These are phyloP conservation scores for Ilex paraguariensis DNA, from an alignment of 305 asterid species.

Conservation along the genomic window DNA sequence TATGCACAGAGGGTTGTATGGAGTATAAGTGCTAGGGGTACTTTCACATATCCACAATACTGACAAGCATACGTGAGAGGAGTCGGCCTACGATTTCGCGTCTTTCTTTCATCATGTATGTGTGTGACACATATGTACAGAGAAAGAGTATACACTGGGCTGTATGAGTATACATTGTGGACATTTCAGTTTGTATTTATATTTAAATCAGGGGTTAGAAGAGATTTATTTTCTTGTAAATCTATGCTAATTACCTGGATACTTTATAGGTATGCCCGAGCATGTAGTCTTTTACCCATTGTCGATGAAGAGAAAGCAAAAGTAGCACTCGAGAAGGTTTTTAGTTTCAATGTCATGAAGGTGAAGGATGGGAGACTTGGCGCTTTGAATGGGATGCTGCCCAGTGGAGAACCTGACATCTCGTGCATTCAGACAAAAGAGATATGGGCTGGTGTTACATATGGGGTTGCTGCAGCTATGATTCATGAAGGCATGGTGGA, in stretches of 20 bases:
- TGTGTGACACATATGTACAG: no score
- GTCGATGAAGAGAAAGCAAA: conserved; percentile 79
- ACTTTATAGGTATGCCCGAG: conserved; percentile 80
- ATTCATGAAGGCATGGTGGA: conserved; percentile 77
- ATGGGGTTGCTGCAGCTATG: conserved; percentile 91
- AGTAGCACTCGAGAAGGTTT: conserved; percentile 63
- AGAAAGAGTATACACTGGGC: no score
- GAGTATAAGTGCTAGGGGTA: no score
- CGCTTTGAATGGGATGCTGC: conserved; percentile 90
- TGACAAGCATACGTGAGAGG: no score
- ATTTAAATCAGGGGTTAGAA: no score
- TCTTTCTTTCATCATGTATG: no score
- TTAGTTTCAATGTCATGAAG: conserved; percentile 73
- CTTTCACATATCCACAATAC: no score
- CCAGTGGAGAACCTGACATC: conserved; percentile 73
- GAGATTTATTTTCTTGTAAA: no score
- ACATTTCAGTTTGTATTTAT: no score
- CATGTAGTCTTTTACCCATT: conserved; percentile 80
- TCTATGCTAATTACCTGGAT: not conserved
- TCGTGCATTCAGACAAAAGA: conserved; percentile 83
- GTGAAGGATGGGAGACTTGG: conserved; percentile 73
- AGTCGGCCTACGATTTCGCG: no score
- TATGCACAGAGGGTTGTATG: no score
- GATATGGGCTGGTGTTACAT: conserved; percentile 89
- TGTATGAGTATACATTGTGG: no score